Evolutionary conservation across 768 basidiomycete species (phyloP).

Genomic region (Leucocoprinus birnbaumii): DNA sequence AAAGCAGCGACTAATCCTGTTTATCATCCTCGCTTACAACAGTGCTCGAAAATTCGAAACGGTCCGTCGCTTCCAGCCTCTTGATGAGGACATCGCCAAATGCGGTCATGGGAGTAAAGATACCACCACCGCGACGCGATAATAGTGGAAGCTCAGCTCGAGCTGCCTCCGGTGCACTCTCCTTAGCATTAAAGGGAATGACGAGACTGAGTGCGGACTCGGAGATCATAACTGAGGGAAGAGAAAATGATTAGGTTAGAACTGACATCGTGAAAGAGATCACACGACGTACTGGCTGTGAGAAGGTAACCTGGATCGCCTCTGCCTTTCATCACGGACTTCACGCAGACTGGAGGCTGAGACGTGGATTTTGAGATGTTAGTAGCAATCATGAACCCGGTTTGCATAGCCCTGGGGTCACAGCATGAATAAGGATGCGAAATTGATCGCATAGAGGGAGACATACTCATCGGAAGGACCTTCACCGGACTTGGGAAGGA

Average conservation of each 20-base stretch:
- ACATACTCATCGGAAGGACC: conserved; percentile 68
- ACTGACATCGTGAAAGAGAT: too few relatives aligned
- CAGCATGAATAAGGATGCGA: background rate
- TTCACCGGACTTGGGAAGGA: conserved; percentile 51
- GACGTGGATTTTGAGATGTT: conserved; percentile 70
- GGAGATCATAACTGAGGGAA: conserved; percentile 38
- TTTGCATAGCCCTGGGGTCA: conserved; percentile 45
- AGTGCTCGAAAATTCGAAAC: conserved; percentile 54
- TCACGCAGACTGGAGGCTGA: conserved; percentile 43
- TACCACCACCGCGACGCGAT: conserved; percentile 70
- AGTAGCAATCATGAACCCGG: conserved; percentile 57
- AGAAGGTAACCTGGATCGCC: conserved; percentile 79
- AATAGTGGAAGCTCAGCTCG: conserved; percentile 51
- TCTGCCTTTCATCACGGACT: conserved; percentile 58
- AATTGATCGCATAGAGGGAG: background rate
- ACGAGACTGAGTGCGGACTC: conserved; percentile 77
- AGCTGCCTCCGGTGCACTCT: conserved; percentile 17
- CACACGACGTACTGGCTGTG: conserved; percentile 43
- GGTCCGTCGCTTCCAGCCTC: conserved; percentile 57
- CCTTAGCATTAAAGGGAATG: conserved; percentile 36
- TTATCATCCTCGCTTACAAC: conserved; percentile 30
- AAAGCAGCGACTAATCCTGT: background rate
- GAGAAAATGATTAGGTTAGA: background rate
- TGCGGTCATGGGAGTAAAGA: conserved; percentile 82
- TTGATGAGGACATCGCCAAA: conserved; percentile 75